Base-by-base conservation (phyloP, 257 asterid genomes). In the Sherardia arvensis region DNA sequence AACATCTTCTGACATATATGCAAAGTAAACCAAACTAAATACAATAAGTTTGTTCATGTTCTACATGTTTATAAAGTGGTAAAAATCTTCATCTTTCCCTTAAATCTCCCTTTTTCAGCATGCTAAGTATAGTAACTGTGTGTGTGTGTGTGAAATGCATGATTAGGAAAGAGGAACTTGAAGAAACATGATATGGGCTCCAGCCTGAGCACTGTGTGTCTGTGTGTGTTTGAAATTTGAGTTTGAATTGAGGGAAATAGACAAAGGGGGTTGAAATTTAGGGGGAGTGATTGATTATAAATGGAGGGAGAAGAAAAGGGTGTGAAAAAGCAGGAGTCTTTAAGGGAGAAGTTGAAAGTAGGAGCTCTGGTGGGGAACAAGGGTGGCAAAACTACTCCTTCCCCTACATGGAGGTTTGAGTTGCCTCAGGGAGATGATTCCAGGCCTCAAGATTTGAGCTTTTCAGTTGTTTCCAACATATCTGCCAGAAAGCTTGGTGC, bases 401-500 rank as follows among this genome's bases (percentile, higher is more conserved):
- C 94, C 21, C 83, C 88, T 23, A 70, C 81, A 43, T 88, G 98
- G 98, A 85, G 77, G 76, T 78, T 80, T 65, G 94, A 88, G 53
- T 40, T 80, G 70, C 49, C 78, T 67, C 85, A 79, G 68, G 61
- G 67, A 33, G 92, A 87, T 69, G 86, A 85, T 15, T 79, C 86
- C 64, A 69, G 81, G 25, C 72, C 80, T 74, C 84, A 82, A 66
- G 84, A 82, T 70, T 68, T 71, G 64, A 75, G 73, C 36, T 70
- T 79, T 30, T 83, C 32, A 77, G 71, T 30, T 67, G 71, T 30
- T 67, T 55, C 47, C 30, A 38, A 67, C 55, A 58, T 85, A 29
- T 84, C 98, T 45, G 96, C 95, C 4, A 83, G 96, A 48, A 83
- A 88, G 68, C 81, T 91, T 73, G 90, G 85, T 66, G 90, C 95